A percentile compares a stretch with the other conserved stretches of the same genome.
These are phyloP conservation scores for Malbranchea zuffiana DNA, from an alignment of 2,329 filamentous ascomycete genomes.

Conservation along the genomic window DNA sequence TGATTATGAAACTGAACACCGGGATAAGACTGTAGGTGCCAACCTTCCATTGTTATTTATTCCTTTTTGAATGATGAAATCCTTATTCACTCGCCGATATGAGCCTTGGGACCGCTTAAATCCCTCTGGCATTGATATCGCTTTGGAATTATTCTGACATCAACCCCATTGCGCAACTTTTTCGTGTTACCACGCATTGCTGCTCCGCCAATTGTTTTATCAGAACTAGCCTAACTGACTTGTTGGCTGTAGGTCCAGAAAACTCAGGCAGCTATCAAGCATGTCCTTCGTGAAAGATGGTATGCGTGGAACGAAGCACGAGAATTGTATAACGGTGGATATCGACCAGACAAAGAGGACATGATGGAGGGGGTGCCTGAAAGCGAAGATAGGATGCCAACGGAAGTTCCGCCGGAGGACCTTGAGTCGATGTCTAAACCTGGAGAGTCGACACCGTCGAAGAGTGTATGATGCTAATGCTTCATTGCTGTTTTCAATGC, in stretches of 20 bases:
- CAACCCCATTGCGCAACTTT: not conserved
- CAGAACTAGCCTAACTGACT: constrained; percentile 6
- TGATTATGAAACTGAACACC: constrained; percentile 51
- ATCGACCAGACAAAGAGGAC: constrained; percentile 25
- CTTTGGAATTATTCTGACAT: constrained; percentile 8
- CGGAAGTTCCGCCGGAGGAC: constrained; percentile 7
- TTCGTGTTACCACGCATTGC: not conserved
- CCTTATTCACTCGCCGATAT: constrained; percentile 25
- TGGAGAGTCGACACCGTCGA: not conserved
- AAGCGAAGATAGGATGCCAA: not conserved
- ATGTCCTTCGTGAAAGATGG: constrained; percentile 74
- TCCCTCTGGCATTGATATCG: constrained; percentile 6
- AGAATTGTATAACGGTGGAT: constrained; percentile 27
- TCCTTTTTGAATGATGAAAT: constrained; percentile 17
- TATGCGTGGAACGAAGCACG: constrained; percentile 58
- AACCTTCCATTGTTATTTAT: constrained; percentile 1
- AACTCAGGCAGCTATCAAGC: constrained; percentile 75
- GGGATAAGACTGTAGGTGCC: constrained; percentile 54
- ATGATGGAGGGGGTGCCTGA: constrained; percentile 12
- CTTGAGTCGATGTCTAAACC: not conserved
- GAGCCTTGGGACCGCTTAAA: constrained; percentile 22
- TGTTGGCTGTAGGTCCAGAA: constrained; percentile 49
- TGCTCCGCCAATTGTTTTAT: not conserved
- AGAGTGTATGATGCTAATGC: constrained; percentile 1
- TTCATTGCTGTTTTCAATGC: too few species aligned